phyloP scores from a whole-genome alignment of 2,329 filamentous ascomycete species.

The Dactylellina leptospora region DNA sequence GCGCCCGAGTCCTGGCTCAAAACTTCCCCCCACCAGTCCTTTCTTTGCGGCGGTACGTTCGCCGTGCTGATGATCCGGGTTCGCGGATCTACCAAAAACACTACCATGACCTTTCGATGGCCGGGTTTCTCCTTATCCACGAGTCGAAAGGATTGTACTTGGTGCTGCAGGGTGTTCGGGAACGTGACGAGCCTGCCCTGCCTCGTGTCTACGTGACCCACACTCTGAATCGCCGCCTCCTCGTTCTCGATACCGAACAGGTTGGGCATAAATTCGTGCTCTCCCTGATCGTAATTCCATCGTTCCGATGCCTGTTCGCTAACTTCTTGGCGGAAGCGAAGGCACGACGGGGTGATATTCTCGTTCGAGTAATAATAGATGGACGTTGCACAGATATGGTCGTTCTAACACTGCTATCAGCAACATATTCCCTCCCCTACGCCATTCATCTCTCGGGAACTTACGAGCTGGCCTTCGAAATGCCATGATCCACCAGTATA shows the following conservation, averaged over 20 bases:
- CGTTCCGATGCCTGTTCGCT: conserved; percentile 64
- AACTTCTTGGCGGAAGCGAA: no score
- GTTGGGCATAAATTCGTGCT: no score
- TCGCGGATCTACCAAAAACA: conserved; percentile 58
- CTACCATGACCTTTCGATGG: conserved; percentile 46
- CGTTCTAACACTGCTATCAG: conserved; percentile 64
- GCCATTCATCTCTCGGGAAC: no score
- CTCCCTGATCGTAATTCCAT: conserved; percentile 19
- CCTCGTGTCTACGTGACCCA: conserved; percentile 43
- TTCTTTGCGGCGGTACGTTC: no score
- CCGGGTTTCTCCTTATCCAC: conserved; percentile 35
- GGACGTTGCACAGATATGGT: conserved; percentile 71
- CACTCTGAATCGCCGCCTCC: conserved; percentile 15
- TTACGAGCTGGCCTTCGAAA: conserved; percentile 64
- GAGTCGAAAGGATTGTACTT: conserved; percentile 45
- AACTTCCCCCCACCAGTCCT: no score
- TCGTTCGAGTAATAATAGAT: conserved; percentile 70
- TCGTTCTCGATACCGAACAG: conserved; percentile 30
- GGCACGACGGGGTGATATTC: no score
- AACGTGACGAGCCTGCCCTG: conserved; percentile 44
- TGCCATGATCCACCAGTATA: conserved; percentile 69
- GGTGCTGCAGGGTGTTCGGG: conserved; percentile 47
- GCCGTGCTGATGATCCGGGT: no score
- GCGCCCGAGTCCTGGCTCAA: no score
- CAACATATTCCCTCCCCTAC: background rate